Conservation (phyloP, 257 asterid species). For the Leonotis leonurus region DNA sequence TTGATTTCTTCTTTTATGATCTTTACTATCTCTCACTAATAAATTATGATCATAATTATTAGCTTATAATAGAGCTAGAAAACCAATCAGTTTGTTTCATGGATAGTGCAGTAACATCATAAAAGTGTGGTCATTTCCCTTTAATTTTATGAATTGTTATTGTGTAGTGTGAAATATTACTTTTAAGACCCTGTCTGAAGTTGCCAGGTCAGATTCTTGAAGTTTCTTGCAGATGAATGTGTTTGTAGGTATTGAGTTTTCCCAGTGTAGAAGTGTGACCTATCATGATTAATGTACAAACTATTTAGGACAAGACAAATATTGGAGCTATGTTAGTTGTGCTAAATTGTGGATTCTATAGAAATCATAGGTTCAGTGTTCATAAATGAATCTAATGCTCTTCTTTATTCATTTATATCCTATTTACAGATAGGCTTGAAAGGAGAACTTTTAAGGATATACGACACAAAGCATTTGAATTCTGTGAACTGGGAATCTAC, state of each 20-base stretch:
- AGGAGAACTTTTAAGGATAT: slow-evolving; percentile 62
- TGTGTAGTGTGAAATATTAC: neutral
- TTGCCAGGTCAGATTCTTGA: neutral
- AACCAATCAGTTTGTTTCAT: neutral
- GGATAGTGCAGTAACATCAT: neutral
- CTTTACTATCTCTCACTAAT: neutral
- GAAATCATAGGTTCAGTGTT: neutral
- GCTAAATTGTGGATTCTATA: neutral
- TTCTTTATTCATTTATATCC: neutral
- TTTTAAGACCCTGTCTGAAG: neutral
- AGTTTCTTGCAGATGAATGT: neutral
- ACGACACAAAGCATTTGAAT: slow-evolving; percentile 33
- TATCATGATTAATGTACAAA: neutral
- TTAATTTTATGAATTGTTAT: neutral
- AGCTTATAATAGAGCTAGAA: neutral
- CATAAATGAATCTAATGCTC: neutral
- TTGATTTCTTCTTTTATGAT: slow-evolving; percentile 5
- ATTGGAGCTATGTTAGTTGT: neutral
- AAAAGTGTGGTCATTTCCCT: neutral
- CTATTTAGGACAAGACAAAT: neutral
- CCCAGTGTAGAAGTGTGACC: neutral
- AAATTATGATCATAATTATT: neutral
- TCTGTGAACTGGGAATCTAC: slow-evolving; percentile 58
- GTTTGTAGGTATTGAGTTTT: neutral
- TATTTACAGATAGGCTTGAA: slow-evolving; percentile 61